Evolutionary conservation across 805 yeast species (phyloP), one percentile per base, ranked within the genome.

Genomic region (Suhomyces pyralidae): DNA sequence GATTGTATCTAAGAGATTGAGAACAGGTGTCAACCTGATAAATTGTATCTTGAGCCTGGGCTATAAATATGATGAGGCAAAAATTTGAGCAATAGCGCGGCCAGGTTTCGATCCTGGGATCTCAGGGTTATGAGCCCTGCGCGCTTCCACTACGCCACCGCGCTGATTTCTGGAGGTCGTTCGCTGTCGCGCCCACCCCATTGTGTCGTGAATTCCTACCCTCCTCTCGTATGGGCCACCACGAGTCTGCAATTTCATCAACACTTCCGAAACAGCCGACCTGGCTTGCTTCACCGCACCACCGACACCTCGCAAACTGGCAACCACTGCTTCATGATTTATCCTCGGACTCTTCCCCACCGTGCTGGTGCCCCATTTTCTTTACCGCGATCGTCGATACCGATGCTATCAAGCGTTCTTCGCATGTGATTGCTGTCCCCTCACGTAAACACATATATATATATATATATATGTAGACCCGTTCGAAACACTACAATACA

Each of bases 121-220:
- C 85, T 88, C 93, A 87, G 94, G 93, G 96, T 88, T 88, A 88
- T 88, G 96, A 88, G 96, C 96, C 94, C 94, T 86, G 93, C 93
- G 93, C 94, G 94, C 93, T 88, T 87, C 96, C 94, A 85, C 94
- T 88, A 93, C 94, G 93, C 93, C 93, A 88, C 91, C 87, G 87
- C 91, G 94, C 94, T 87, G 51, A 34, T 40, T 48, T 26, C 19
- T 51, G 46, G n/a, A 26, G 4, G 3, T 3, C 5, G 12, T 9
- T 1, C 12, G 10, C 3, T 2, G 12, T 20, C 42, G 24, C 3
- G 15, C 5, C 42, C 14, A 12, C 5, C 24, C n/a, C 15, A 19
- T 38, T 7, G 36, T 32, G 36, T 32, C 17, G 36, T 10, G 12
- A 26, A 26, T 3, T 9, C 28, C 28, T 9, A 9, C 9, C 28